phyloP scores from a whole-genome alignment of 2,329 filamentous ascomycete species.

The Aureobasidium leucospermi region DNA sequence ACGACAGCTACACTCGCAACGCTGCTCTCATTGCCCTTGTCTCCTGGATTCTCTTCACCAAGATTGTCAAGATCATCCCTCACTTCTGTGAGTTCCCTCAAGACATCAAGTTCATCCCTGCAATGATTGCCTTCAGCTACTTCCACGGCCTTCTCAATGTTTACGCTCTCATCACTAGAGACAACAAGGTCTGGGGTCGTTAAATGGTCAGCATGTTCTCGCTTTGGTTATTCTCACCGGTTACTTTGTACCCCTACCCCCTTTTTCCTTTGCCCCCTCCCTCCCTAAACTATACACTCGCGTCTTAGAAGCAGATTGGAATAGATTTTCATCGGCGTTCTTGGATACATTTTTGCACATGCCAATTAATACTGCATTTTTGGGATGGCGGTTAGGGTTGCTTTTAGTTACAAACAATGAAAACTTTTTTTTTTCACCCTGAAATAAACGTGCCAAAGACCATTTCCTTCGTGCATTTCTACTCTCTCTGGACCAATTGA shows the following conservation, averaged over 20 bases:
- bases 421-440: neutral
- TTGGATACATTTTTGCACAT: neutral
- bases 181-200: constrained; percentile 24
- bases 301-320: neutral
- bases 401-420: neutral
- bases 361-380: neutral
- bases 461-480: neutral
- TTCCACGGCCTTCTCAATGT: constrained; percentile 52
- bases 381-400: neutral
- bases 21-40: constrained; percentile 17
- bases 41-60: constrained; percentile 48
- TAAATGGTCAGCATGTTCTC: neutral
- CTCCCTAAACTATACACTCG: neutral
- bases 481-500: neutral
- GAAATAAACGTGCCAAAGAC: neutral
- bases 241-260: neutral
- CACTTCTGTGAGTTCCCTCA: constrained; percentile 46
- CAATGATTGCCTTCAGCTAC: constrained; percentile 50
- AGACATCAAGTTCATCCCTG: constrained; percentile 46
- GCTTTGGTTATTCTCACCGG: neutral
- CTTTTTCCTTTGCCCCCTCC: neutral
- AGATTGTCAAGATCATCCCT: constrained; percentile 50
- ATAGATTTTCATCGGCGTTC: neutral
- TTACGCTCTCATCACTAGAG: constrained; percentile 44
- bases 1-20: neutral